phyloP scores from a whole-genome alignment of 495 filamentous ascomycete species.

The Letharia columbiana region DNA sequence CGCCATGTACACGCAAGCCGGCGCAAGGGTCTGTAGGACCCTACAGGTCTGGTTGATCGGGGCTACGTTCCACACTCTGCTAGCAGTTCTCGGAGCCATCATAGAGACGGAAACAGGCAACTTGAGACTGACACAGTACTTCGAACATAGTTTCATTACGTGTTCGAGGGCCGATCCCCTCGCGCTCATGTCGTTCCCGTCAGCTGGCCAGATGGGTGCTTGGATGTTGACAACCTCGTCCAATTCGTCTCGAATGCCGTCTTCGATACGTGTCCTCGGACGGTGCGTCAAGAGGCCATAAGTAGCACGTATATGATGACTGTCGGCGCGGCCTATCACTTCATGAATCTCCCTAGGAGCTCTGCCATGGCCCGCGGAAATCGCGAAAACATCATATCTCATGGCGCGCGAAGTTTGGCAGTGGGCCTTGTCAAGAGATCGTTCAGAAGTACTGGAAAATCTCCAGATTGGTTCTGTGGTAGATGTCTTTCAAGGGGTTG shows the following conservation, averaged over 20 bases:
- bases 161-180: not conserved
- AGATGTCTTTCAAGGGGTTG: too few relatives aligned
- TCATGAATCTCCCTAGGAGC: not conserved
- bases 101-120: rapidly evolving
- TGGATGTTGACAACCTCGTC: not conserved
- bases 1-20: not conserved
- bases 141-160: not conserved
- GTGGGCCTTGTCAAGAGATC: too few relatives aligned
- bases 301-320: not conserved
- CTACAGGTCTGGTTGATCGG: not conserved
- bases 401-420: not conserved
- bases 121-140: not conserved
- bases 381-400: not conserved
- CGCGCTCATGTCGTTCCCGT: not conserved
- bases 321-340: not conserved
- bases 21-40: not conserved
- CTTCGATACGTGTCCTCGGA: not conserved
- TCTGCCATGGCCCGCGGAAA: not conserved
- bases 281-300: not conserved
- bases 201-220: not conserved
- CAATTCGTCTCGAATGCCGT: not conserved
- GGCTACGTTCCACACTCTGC: not conserved
- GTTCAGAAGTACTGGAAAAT: too few relatives aligned
- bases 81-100: not conserved
- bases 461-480: too few relatives aligned